Base-by-base conservation (phyloP, 805 yeast species). In the Ogataea henricii region DNA sequence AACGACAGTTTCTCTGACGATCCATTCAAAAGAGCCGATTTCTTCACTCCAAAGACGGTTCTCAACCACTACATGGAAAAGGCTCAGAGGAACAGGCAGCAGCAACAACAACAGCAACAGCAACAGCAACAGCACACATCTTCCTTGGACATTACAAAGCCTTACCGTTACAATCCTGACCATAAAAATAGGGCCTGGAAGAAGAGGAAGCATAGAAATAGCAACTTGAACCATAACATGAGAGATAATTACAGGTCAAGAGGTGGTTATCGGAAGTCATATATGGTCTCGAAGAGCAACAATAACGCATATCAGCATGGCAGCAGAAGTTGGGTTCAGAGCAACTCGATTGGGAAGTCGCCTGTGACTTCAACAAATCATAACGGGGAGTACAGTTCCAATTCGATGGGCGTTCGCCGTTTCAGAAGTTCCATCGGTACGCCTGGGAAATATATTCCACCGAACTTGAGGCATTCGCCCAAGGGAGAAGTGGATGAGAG, bases 1-100 rank as follows among this genome's bases (percentile, higher is more conserved):
- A 12, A 37, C 13, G 38, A 22, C 23, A 37, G 32, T 14, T 12
- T 41, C 12, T 27, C 51, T 4, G 61, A 56, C 35, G 60, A 54
- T 12, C 36, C 53, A 5, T 55, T 60, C 57, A 80, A 80, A 55
- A 74, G 92, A 43, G 85, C 82, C 56, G 92, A 87, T 60, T 83
- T 77, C 56, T 87, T 85, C 62, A 87, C 94, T 3, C 94, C 94
- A 2, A 86, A 85, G 46, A 81, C 90, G 21, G 85, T 82, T 5
- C 78, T 82, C 58, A 80, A 78, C 48, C 85, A 82, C 54, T 85
- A 83, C 62, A 78, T 85, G 85, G 89, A 81, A 53, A 82, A 83
- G 53, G 83, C 67, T 67, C 77, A 69, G 64, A 72, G 55, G 62
- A 69, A 61, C 52, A 65, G 61, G n/a, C 30, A 27, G 30, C 30